Conservation (phyloP, 495 filamentous ascomycete species). For the Trichoderma virens region DNA sequence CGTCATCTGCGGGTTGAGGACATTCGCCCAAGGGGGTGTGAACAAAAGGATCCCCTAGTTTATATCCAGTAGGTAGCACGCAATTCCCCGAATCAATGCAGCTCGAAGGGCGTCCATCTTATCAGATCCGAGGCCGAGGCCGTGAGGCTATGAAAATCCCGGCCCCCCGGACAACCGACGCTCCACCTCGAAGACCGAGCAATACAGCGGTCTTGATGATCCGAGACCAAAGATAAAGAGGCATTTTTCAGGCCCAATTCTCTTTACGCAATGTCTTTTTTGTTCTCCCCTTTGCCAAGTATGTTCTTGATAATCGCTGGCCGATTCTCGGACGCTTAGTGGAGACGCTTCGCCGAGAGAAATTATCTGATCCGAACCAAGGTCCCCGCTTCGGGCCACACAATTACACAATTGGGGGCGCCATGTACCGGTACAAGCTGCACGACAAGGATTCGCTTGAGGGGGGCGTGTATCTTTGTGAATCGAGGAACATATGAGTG, state of each 20-base stretch:
- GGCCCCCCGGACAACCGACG: not conserved
- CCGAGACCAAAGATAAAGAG: not conserved
- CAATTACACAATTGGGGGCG: no score
- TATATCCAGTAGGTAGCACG: not conserved
- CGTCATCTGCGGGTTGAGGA: not conserved
- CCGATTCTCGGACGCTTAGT: constrained; percentile 1
- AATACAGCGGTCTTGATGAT: not conserved
- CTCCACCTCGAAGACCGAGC: constrained; percentile 6
- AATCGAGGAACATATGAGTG: not conserved
- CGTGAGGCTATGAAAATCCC: not conserved
- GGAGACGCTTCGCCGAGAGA: constrained; percentile 7
- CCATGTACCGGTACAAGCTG: not conserved
- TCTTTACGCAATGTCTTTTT: not conserved
- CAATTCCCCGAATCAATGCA: not conserved
- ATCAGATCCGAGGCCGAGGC: constrained; percentile 8
- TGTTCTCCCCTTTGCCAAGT: not conserved
- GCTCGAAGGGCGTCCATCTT: not conserved
- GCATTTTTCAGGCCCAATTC: not conserved
- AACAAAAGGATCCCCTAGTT: not conserved
- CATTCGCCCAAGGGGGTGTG: not conserved
- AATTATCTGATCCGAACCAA: constrained; percentile 13
- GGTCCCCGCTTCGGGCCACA: not conserved
- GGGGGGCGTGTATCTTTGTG: not conserved
- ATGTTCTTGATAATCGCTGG: not conserved
- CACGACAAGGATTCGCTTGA: not conserved